Evolutionary conservation across 768 basidiomycete genomes (phyloP).

Genomic region (Serendipita indica): DNA sequence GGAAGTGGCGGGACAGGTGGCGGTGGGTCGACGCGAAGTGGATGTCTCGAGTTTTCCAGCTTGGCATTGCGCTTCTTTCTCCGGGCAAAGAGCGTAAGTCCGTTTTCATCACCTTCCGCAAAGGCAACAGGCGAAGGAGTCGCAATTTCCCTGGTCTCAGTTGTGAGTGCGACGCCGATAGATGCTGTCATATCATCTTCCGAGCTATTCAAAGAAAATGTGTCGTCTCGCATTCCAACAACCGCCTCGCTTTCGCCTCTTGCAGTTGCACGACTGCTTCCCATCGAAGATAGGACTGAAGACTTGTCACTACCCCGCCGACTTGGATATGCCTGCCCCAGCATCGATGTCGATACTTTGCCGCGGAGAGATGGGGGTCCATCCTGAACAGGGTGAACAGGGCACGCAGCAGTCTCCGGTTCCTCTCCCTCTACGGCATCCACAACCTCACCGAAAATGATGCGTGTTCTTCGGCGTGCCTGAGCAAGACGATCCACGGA

Average conservation of each 20-base stretch:
- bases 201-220: constrained; percentile 3
- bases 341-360: neutral
- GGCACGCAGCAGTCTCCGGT: neutral
- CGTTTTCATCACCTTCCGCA: neutral
- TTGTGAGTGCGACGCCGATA: neutral
- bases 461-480: neutral
- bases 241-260: neutral
- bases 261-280: too few species aligned
- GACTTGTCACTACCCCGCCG: neutral
- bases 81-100: neutral
- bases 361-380: neutral
- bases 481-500: neutral
- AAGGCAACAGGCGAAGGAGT: constrained; percentile 8
- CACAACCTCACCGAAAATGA: constrained; percentile 1
- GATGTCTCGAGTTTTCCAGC: neutral
- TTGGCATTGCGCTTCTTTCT: neutral
- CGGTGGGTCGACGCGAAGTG: neutral
- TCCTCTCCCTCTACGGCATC: neutral
- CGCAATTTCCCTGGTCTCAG: neutral
- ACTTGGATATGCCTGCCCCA: neutral
- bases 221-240: neutral
- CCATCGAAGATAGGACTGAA: neutral
- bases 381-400: neutral
- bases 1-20: neutral
- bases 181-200: neutral